phyloP scores from a whole-genome alignment of 2,329 filamentous ascomycete genomes.

The Aspergillus felis region DNA sequence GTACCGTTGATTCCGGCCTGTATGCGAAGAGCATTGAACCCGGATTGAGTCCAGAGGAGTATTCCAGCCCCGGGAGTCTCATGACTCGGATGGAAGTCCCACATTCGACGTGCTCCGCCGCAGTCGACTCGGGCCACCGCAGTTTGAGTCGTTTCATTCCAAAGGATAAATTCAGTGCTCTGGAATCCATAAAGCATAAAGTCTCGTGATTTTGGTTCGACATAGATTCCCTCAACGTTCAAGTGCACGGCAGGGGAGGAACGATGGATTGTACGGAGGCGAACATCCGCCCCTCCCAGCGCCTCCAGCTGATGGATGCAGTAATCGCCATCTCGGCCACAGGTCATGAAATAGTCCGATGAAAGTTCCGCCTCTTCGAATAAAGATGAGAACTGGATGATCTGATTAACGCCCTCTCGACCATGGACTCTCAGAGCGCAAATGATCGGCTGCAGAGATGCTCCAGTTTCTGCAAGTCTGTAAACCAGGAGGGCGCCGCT shows the following conservation, averaged over 20 bases:
- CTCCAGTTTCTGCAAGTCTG: conserved; percentile 14
- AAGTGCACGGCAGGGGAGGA: conserved; percentile 67
- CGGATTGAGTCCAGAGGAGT: conserved; percentile 73
- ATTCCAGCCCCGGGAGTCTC: conserved; percentile 39
- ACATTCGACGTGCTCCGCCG: conserved; percentile 78
- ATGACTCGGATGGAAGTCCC: conserved; percentile 50
- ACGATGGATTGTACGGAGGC: conserved; percentile 59
- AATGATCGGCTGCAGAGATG: conserved; percentile 20
- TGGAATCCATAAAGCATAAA: conserved; percentile 78
- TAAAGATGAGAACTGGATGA: conserved; percentile 36
- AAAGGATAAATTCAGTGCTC: conserved; percentile 73
- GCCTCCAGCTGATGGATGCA: conserved; percentile 54
- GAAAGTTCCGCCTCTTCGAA: conserved; percentile 11
- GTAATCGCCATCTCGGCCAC: conserved; percentile 72
- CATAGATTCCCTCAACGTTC: conserved; percentile 69
- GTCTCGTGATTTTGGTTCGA: conserved; percentile 48
- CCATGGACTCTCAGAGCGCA: conserved; percentile 41
- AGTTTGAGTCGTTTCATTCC: conserved; percentile 68
- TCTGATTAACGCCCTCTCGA: conserved; percentile 64
- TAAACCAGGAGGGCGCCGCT: conserved; percentile 53
- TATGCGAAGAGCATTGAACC: conserved; percentile 48
- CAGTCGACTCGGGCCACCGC: conserved; percentile 73
- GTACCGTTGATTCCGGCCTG: conserved; percentile 40
- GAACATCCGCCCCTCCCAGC: conserved; percentile 20
- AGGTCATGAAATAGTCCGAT: conserved; percentile 56